Evolutionary conservation across 805 yeast genomes (phyloP).

Genomic region (Saccharomycopsis sp.): DNA sequence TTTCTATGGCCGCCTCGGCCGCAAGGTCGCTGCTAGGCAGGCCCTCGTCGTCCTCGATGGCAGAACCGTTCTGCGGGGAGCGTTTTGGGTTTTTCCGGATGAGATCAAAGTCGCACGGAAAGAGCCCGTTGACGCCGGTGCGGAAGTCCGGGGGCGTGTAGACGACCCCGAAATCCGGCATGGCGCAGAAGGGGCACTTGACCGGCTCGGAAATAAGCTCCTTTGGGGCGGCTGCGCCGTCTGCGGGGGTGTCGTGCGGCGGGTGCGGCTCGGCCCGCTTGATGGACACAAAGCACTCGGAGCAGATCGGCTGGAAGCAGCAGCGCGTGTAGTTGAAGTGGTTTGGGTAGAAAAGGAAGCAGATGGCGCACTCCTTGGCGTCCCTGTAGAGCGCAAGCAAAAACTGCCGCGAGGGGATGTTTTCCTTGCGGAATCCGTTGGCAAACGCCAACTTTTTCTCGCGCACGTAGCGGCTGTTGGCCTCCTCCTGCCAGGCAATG

Average conservation of each 20-base stretch:
- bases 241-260: slow-evolving; percentile 60
- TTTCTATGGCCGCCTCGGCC: slow-evolving; percentile 10
- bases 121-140: slow-evolving; percentile 50
- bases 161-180: slow-evolving; percentile 75
- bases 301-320: slow-evolving; percentile 88
- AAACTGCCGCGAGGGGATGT: slow-evolving; percentile 35
- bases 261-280: slow-evolving; percentile 89
- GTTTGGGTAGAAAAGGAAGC: slow-evolving; percentile 80
- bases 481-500: slow-evolving; percentile 31
- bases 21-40: slow-evolving; percentile 10
- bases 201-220: slow-evolving; percentile 80
- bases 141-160: slow-evolving; percentile 56
- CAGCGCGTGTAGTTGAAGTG: slow-evolving; percentile 76
- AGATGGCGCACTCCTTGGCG: slow-evolving; percentile 86
- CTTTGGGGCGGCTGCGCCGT: slow-evolving; percentile 38
- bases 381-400: slow-evolving; percentile 56
- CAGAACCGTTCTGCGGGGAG: background rate
- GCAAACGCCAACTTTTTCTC: slow-evolving; percentile 24
- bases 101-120: slow-evolving; percentile 39
- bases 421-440: slow-evolving; percentile 31
- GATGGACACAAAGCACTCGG: slow-evolving; percentile 96
- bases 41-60: slow-evolving; percentile 15
- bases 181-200: slow-evolving; percentile 89
- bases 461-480: slow-evolving; percentile 28
- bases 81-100: background rate